These are phyloP conservation scores for Alnus rubra DNA, from an alignment of 306 rosid genomes.

Conservation along the genomic window DNA sequence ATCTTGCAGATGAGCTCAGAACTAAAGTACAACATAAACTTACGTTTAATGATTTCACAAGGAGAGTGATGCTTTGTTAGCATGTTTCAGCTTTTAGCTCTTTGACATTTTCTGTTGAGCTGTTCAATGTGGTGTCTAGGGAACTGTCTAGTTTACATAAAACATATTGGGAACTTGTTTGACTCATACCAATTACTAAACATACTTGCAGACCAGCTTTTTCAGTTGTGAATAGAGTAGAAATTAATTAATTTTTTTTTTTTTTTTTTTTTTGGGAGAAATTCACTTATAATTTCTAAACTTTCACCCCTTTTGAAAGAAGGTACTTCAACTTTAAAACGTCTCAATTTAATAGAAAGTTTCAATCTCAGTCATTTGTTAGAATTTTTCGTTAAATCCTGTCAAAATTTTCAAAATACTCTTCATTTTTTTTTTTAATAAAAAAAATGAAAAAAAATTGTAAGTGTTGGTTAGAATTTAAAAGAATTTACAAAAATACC, in stretches of 20 bases:
- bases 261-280: too few species aligned
- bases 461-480: too few species aligned
- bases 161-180: not conserved
- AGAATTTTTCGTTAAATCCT: too few species aligned
- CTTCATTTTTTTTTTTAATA: too few species aligned
- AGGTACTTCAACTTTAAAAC: too few species aligned
- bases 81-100: conserved; percentile 1
- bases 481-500: too few species aligned
- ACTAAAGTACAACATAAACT: conserved; percentile 42
- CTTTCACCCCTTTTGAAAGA: too few species aligned
- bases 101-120: not conserved
- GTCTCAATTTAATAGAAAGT: too few species aligned
- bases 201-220: not conserved
- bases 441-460: too few species aligned
- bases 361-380: too few species aligned
- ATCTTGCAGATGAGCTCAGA: conserved; percentile 90
- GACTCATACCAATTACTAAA: not conserved
- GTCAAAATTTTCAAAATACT: too few species aligned
- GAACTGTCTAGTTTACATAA: not conserved
- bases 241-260: not conserved
- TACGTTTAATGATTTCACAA: not conserved
- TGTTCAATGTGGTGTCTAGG: not conserved
- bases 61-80: not conserved
- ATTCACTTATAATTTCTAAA: too few species aligned
- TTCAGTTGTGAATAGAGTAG: not conserved